Evolutionary conservation across 2,329 filamentous ascomycete species (phyloP), one percentile per base, ranked within the genome.

Genomic region (Aurifilum marmelostoma): DNA sequence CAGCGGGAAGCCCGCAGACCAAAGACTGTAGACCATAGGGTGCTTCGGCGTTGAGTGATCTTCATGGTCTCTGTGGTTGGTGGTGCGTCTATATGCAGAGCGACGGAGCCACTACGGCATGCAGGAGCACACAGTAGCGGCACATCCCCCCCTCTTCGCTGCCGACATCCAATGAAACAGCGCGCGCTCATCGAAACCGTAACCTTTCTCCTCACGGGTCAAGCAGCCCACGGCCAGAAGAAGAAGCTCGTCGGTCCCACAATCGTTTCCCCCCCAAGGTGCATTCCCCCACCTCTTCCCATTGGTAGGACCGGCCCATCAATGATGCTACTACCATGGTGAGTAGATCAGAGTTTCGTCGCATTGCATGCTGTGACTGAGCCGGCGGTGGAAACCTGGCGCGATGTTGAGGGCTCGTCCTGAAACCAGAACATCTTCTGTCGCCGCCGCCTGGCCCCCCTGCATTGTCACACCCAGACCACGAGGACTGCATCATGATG

Each of bases 401-500:
- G 64, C 27, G 14, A 66, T n/a, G 16, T 29, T 63, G 61, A 67
- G 56, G 59, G 12, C 37, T 29, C 34, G 63, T 68, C 63, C 37
- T 71, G 67, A 69, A 68, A 66, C 69, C 34, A 43, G 32, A 66
- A 64, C 58, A 65, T 60, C 54, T 43, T 24, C 27, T 67, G 24
- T 41, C 34, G 34, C 34, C 27, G 56, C 27, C 50, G 37, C 43
- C 37, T 34, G 27, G 14, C 32, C 54, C 58, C 67, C 67, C 63
- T 71, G 69, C 67, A 66, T 70, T 27, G 66, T 70, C 63, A 29
- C 66, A 70, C 43, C 58, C 56, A 47, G 65, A 65, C 68, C 65
- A 67, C 68, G 61, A 64, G 66, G 52, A 64, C 58, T 41, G 43
- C 43, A 21, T 39, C 18, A 21, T 50, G 43, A 64, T 52, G 63